These are phyloP conservation scores for Podila epicladia DNA, from an alignment of 192 early-diverging fungal genomes.

Conservation along the genomic window DNA sequence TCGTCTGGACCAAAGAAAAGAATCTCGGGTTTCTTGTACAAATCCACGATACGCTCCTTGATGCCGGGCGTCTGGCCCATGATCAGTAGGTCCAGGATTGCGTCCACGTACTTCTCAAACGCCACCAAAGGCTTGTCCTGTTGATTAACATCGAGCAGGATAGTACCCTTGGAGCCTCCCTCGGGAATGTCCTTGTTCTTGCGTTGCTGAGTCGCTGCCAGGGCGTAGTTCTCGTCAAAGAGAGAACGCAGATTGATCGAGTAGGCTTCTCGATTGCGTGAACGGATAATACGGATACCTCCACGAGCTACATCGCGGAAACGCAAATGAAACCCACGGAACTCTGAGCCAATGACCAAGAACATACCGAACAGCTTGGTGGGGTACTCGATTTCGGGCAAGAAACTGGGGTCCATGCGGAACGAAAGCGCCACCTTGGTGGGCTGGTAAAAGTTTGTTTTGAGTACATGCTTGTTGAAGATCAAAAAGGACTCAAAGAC, in stretches of 20 bases:
- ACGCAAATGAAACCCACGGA: constrained; percentile 98
- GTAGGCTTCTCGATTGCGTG: constrained; percentile 95
- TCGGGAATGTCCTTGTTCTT: constrained; percentile 99
- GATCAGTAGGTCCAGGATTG: constrained; percentile 87
- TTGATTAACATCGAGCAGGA: constrained; percentile 57
- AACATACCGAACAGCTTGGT: constrained; percentile 93
- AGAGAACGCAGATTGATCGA: constrained; percentile 95
- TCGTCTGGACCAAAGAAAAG: constrained; percentile 73
- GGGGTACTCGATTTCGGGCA: constrained; percentile 96
- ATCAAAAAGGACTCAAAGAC: constrained; percentile 95
- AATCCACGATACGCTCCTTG: constrained; percentile 96
- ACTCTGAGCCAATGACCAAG: constrained; percentile 95
- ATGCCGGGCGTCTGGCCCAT: constrained; percentile 91
- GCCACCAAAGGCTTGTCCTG: constrained; percentile 45
- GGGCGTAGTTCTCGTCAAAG: constrained; percentile 98
- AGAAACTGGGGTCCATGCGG: constrained; percentile 92
- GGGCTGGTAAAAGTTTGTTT: constrained; percentile 99
- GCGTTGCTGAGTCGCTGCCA: constrained; percentile 96
- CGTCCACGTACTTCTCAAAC: constrained; percentile 48
- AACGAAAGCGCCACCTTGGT: constrained; percentile 99
- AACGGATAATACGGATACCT: constrained; percentile 97
- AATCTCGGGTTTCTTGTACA: constrained; percentile 92
- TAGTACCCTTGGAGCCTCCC: constrained; percentile 98
- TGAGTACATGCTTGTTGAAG: constrained; percentile 97
- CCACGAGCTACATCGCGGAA: constrained; percentile 98